These are phyloP conservation scores for Aspergillus sp. DNA, from an alignment of 2,329 filamentous ascomycete species.

Conservation along the genomic window DNA sequence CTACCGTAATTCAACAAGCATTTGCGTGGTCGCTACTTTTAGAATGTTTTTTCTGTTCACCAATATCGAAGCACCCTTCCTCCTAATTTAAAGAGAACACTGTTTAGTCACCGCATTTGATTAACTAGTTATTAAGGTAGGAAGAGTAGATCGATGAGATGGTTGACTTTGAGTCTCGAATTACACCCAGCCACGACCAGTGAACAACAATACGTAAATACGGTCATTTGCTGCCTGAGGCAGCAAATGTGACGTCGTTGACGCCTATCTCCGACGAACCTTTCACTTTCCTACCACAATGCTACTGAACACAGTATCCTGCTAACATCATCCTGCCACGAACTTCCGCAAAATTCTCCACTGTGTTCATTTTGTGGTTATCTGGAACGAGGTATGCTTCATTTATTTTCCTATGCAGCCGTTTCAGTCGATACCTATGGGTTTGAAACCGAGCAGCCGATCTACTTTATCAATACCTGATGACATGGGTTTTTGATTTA, in stretches of 20 bases:
- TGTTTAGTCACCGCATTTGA: not conserved
- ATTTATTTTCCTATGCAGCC: slow-evolving; percentile 3
- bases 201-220: not conserved
- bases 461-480: slow-evolving; percentile 9
- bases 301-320: not conserved
- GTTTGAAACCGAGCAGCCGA: slow-evolving; percentile 5
- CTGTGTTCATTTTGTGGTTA: not conserved
- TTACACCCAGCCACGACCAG: not conserved
- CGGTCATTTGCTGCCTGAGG: not conserved
- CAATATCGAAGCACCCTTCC: not conserved
- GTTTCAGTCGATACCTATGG: slow-evolving; percentile 5
- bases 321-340: not conserved
- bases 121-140: not conserved
- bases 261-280: not conserved
- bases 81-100: not conserved
- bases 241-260: slow-evolving; percentile 2
- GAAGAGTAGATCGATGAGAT: not conserved
- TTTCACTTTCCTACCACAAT: too few species aligned
- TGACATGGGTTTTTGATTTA: slow-evolving; percentile 24
- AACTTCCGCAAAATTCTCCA: not conserved
- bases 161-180: not conserved
- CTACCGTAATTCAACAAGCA: not conserved
- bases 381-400: not conserved
- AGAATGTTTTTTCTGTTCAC: not conserved
- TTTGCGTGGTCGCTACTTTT: not conserved